Conservation (phyloP, 441 rosid genomes). For the Raphanus hybrid region DNA sequence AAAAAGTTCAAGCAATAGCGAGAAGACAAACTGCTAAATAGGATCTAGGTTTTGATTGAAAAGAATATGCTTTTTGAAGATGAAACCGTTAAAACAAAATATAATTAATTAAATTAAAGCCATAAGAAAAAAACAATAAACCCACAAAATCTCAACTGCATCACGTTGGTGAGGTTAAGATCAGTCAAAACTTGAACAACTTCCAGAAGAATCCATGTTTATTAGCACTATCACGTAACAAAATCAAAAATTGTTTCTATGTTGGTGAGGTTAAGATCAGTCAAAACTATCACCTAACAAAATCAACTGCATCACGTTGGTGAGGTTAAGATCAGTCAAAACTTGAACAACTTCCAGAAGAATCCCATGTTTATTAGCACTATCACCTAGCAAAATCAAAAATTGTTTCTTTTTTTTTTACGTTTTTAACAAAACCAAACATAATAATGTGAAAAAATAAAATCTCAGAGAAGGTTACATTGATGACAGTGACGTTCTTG, state of each 20-base stretch:
- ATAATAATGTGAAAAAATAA: not conserved
- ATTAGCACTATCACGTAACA: slow-evolving; percentile 85
- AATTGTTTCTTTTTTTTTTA: not conserved
- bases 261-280: too few relatives aligned
- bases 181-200: slow-evolving; percentile 93
- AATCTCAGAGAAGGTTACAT: slow-evolving; percentile 35
- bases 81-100: too few relatives aligned
- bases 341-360: slow-evolving; percentile 92
- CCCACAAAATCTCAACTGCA: not conserved
- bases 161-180: slow-evolving; percentile 60
- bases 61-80: too few relatives aligned
- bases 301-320: slow-evolving; percentile 12
- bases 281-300: too few relatives aligned
- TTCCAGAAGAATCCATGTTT: slow-evolving; percentile 82
- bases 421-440: slow-evolving; percentile 1
- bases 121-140: not conserved
- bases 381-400: slow-evolving; percentile 58
- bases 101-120: too few relatives aligned
- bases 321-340: slow-evolving; percentile 85
- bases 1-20: too few relatives aligned
- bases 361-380: slow-evolving; percentile 88
- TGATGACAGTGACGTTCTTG: slow-evolving; percentile 79
- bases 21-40: too few relatives aligned
- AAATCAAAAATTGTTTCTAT: not conserved
- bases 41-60: too few relatives aligned